phyloP scores from a whole-genome alignment of 2,329 filamentous ascomycete species.

The Colletotrichum chlorophyti region DNA sequence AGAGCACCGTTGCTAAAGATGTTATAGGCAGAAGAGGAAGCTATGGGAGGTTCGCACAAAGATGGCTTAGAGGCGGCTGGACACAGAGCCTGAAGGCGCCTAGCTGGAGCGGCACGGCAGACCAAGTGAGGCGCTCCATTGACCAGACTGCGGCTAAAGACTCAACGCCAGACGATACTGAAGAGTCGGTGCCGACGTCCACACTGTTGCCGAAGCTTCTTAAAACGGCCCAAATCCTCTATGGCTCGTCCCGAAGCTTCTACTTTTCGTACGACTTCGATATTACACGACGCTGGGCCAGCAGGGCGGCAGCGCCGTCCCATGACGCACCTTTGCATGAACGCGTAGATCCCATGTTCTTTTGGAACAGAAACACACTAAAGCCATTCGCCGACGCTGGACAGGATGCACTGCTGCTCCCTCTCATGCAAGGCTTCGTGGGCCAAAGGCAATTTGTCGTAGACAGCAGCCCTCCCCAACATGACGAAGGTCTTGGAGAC shows the following conservation, averaged over 20 bases:
- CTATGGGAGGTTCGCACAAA: conserved; percentile 87
- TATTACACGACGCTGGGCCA: conserved; percentile 72
- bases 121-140: conserved; percentile 18
- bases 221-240: conserved; percentile 82
- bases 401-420: conserved; percentile 74
- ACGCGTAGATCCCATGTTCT: conserved; percentile 79
- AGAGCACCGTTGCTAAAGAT: conserved; percentile 81
- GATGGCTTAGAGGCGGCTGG: conserved; percentile 93
- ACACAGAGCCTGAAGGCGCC: conserved; percentile 73
- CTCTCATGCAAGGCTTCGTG: conserved; percentile 92
- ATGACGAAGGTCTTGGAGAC: conserved; percentile 52
- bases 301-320: conserved; percentile 45
- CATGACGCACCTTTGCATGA: conserved; percentile 70
- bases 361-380: conserved; percentile 87
- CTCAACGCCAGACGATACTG: conserved; percentile 50
- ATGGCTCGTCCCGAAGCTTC: conserved; percentile 83
- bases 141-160: conserved; percentile 28
- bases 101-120: conserved; percentile 63
- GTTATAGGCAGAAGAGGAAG: conserved; percentile 83
- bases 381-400: conserved; percentile 77
- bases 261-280: conserved; percentile 97
- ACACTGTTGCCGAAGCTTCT: conserved; percentile 82
- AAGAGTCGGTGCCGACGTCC: conserved; percentile 36
- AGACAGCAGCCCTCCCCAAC: conserved; percentile 65
- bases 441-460: conserved; percentile 84